Evolutionary conservation across 192 early-diverging fungal species (phyloP), one percentile per base, ranked within the genome.

Genomic region (Pilaira anomala): DNA sequence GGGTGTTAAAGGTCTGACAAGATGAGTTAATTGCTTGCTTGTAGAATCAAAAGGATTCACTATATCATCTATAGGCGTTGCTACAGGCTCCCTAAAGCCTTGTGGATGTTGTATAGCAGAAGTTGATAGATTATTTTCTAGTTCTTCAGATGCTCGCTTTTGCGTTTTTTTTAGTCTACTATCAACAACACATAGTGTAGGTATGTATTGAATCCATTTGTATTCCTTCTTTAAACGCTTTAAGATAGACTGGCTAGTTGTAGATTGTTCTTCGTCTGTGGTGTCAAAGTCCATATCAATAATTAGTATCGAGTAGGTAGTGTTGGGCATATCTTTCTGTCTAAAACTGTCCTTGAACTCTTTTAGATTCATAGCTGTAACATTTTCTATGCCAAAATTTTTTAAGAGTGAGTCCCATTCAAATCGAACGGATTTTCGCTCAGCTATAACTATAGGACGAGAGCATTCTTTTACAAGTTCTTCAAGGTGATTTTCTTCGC

Each of bases 281-380:
- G 40, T 41, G 7, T 66, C 56, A 13, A 59, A 40, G 50, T 66
- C 65, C 19, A 57, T 22, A 49, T 66, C 65, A 7, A 66, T 36
- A 36, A 66, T 55, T 7, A 58, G 13, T 25, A 58, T 19, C 16
- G 65, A 46, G 13, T 11, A 58, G 4, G 12, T 28, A 19, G 21
- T 21, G 9, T 40, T 61, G 45, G 26, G 7, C 14, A 12, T 1
- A 11, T n/a, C 18, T n/a, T 30, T 45, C 24, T 41, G 21, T 24
- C n/a, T 21, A 46, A 48, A 13, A 22, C 21, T 33, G 25, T 18
- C 19, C 12, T 28, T 7, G 12, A 14, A 14, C 51, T 33, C 16
- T 8, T 29, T 18, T 49, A 50, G 22, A 14, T 13, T 26, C n/a
- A 16, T 50, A 3, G 24, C 21, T 24, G 48, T 22, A 40, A 25